Conservation (phyloP, 2,329 filamentous ascomycete genomes). For the Didymella glomerata region DNA sequence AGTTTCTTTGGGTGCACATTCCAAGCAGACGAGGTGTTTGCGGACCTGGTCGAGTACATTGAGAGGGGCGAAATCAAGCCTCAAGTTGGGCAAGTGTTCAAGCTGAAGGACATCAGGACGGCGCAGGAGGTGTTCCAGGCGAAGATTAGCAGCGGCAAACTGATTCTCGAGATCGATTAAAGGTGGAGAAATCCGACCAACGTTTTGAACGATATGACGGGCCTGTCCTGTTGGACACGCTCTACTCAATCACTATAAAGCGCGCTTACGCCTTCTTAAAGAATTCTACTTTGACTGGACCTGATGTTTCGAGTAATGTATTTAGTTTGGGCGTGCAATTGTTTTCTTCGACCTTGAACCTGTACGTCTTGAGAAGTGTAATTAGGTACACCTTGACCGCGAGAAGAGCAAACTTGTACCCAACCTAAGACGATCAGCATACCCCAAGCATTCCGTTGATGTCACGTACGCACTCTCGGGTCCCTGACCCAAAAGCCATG, state of each 20-base stretch:
- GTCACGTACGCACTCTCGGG: conserved; percentile 6
- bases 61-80: not conserved
- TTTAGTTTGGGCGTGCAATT: conserved; percentile 7
- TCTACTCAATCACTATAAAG: too few species aligned
- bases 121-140: not conserved
- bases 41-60: not conserved
- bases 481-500: conserved; percentile 5
- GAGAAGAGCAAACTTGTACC: conserved; percentile 10
- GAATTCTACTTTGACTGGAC: conserved; percentile 5
- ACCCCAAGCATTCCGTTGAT: accelerated
- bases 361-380: conserved; percentile 7
- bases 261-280: not conserved
- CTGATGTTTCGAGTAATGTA: conserved; percentile 11
- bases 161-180: not conserved
- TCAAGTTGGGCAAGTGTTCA: not conserved
- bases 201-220: too few species aligned
- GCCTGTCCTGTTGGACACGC: too few species aligned
- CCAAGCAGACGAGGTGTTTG: not conserved
- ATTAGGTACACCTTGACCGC: conserved; percentile 12
- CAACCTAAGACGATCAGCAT: conserved; percentile 1
- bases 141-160: not conserved
- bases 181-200: too few species aligned
- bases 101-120: not conserved
- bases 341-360: conserved; percentile 1
- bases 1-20: not conserved